Evolutionary conservation across 1,284 basidiomycete species (phyloP), one percentile per base, ranked within the genome.

Genomic region (Sanghuangporus baumii): DNA sequence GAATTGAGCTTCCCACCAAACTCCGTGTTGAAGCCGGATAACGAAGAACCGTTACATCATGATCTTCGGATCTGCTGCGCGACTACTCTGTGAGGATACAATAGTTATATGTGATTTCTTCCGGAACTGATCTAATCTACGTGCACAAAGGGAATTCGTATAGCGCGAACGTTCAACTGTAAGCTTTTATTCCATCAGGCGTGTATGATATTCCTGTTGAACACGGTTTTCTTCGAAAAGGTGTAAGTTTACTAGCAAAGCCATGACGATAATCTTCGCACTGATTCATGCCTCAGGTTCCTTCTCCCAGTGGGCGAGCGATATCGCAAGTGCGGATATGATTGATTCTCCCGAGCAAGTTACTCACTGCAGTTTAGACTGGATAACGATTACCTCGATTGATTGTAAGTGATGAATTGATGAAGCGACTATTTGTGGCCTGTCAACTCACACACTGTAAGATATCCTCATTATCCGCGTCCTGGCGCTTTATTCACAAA

Each of bases 381-480:
- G 57, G 57, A 16, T 47, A 16, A 58, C 57, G 20, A 41, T 58
- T 18, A 8, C 36, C n/a, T 36, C 43, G n/a, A 48, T 58, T 47
- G 57, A 58, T 18, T 58, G 57, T 47, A 11, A 46, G 41, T 47
- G 26, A 8, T 57, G 3, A 11, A 46, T 5, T 47, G 26, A 8
- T 57, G 3, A 34, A 47, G 20, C 16, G 20, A 23, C 8, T 34
- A 11, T 34, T 43, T 12, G 14, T 36, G 20, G 20, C 23, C n/a
- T 14, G 20, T 41, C 9, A 12, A 9, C 43, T 46, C 43, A 46
- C 43, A 46, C 11, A n/a, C 9, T 16, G 8, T 14, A 57, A 58
- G 57, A 58, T 34, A 58, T 58, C 34, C 43, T 58, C 7, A 58
- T 58, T 23, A 26, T 58, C 31, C 57, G 57, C 9, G 57, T 58